Evolutionary conservation across 2,329 filamentous ascomycete genomes (phyloP).

Genomic region (Epichloe aotearoae): DNA sequence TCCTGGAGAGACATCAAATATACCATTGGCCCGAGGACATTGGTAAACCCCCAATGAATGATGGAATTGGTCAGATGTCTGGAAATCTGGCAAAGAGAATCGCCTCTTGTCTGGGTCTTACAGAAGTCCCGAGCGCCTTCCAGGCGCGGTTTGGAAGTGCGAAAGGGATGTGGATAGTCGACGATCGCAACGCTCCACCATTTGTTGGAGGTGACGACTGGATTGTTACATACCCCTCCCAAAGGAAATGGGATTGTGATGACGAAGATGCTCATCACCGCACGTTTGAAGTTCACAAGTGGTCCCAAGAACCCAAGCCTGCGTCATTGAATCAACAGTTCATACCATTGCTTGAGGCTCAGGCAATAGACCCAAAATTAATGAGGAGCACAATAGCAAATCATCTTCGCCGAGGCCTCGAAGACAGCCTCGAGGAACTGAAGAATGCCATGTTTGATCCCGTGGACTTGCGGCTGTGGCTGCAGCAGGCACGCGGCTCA

Average conservation of each 20-base stretch:
- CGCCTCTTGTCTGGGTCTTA: constrained; percentile 33
- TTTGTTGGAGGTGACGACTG: constrained; percentile 33
- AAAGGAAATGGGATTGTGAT: constrained; percentile 52
- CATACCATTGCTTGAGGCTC: constrained; percentile 51
- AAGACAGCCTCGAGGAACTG: constrained; percentile 37
- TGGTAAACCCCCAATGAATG: constrained; percentile 42
- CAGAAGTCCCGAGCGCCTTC: constrained; percentile 46
- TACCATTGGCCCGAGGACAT: constrained; percentile 23
- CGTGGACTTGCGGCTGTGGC: constrained; percentile 38
- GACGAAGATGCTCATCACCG: constrained; percentile 35
- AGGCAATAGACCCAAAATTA: constrained; percentile 29
- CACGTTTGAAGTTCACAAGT: constrained; percentile 50
- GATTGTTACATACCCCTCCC: constrained; percentile 55
- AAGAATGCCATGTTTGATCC: constrained; percentile 37
- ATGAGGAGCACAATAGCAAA: constrained; percentile 37
- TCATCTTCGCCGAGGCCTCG: constrained; percentile 36
- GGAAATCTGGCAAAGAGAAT: constrained; percentile 41
- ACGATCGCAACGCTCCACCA: constrained; percentile 18
- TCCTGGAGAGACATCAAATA: constrained; percentile 35
- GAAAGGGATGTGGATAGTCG: constrained; percentile 63
- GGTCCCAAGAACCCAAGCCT: constrained; percentile 19
- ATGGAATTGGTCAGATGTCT: constrained; percentile 55
- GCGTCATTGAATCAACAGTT: constrained; percentile 54
- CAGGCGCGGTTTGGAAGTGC: constrained; percentile 60
- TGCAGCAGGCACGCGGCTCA: constrained; percentile 26